A percentile compares a stretch with the other conserved stretches of the same genome.
Conservation (phyloP, 1,284 basidiomycete species). For the Lentinula novae-zelandiae region DNA sequence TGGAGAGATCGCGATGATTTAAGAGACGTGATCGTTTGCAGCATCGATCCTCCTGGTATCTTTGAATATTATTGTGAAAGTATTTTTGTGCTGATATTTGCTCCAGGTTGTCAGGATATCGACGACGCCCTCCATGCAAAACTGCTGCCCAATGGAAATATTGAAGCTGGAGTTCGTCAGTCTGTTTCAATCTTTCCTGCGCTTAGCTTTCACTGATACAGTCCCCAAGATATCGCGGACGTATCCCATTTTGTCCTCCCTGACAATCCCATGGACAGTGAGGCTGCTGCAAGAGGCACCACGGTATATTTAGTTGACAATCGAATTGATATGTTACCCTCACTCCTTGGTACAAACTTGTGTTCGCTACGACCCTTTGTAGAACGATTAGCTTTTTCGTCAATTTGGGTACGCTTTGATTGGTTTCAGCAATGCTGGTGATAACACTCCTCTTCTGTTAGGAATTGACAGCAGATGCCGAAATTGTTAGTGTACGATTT, state of each 20-base stretch:
- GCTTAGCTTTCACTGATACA: background rate
- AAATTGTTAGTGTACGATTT: constrained; percentile 90
- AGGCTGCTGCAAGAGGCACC: constrained; percentile 93
- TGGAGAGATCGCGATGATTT: constrained; percentile 93
- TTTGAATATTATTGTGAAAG: constrained; percentile 6
- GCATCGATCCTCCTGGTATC: constrained; percentile 92
- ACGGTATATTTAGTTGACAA: constrained; percentile 99
- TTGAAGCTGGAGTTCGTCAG: constrained; percentile 97
- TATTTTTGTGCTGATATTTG: background rate
- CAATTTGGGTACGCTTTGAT: constrained; percentile 78
- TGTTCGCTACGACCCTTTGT: constrained; percentile 94
- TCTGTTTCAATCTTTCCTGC: constrained; percentile 23
- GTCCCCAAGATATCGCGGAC: constrained; percentile 88
- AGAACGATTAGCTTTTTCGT: constrained; percentile 93
- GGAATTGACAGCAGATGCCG: constrained; percentile 84
- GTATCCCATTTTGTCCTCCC: constrained; percentile 95
- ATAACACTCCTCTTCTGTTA: constrained; percentile 26
- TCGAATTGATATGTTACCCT: constrained; percentile 97
- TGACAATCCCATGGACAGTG: constrained; percentile 95
- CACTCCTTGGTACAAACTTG: constrained; percentile 92
- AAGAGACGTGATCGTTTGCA: constrained; percentile 85
- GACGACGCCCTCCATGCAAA: constrained; percentile 98
- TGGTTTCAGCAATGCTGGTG: constrained; percentile 6
- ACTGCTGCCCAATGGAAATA: constrained; percentile 87
- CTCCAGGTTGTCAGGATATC: constrained; percentile 91